A percentile compares a stretch with the other conserved stretches of the same genome.
phyloP scores from a whole-genome alignment of 345 rosid genomes.

The Corchorus capsularis region DNA sequence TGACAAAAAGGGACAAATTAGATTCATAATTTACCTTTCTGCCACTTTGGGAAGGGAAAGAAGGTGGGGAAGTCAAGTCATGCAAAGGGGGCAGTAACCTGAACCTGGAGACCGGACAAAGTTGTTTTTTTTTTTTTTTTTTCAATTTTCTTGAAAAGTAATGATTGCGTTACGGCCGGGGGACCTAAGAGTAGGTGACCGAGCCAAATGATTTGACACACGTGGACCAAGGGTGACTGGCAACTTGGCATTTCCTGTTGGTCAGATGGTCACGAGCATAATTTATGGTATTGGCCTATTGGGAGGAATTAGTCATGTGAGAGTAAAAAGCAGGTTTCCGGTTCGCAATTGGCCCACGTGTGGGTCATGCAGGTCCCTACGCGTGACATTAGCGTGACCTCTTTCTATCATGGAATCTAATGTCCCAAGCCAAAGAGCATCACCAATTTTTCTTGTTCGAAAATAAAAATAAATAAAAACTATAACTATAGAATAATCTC shows the following conservation, averaged over 20 bases:
- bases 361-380: conserved; percentile 31
- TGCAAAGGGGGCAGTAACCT: background rate
- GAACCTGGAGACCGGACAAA: background rate
- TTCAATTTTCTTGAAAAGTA: background rate
- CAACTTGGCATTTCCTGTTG: conserved; percentile 27
- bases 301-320: background rate
- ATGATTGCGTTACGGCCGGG: conserved; percentile 18
- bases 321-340: conserved; percentile 27
- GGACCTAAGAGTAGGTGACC: conserved; percentile 1
- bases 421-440: background rate
- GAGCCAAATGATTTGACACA: conserved; percentile 25
- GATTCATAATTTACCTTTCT: background rate
- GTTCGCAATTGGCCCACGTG: conserved; percentile 40
- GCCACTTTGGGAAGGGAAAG: conserved; percentile 9
- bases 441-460: background rate
- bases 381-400: conserved; percentile 32
- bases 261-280: conserved; percentile 18
- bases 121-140: background rate
- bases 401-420: conserved; percentile 15
- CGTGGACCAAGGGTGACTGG: conserved; percentile 33
- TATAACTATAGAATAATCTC: no score
- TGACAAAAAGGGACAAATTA: background rate
- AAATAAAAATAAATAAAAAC: no score
- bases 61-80: no score
- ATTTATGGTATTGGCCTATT: background rate